A percentile compares a stretch with the other conserved stretches of the same genome.
These are phyloP conservation scores for Cyclotella baltica DNA, from an alignment of 108 stramenopile genomes.

Conservation along the genomic window DNA sequence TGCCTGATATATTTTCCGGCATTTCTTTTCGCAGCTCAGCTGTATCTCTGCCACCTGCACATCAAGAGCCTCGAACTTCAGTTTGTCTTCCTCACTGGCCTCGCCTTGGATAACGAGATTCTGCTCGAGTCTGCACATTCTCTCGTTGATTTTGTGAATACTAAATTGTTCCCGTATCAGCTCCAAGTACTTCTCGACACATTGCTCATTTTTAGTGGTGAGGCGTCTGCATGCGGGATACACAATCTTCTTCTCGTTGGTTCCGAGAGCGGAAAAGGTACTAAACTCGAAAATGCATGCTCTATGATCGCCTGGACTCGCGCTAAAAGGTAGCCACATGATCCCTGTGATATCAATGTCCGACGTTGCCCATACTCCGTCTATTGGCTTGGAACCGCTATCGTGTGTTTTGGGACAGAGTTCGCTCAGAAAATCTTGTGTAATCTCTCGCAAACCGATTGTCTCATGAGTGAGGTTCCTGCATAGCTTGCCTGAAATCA, in stretches of 20 bases:
- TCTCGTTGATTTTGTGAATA: neutral
- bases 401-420: neutral
- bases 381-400: neutral
- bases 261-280: neutral
- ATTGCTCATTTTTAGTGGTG: neutral
- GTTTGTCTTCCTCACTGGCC: neutral
- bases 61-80: neutral
- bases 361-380: slow-evolving; percentile 14
- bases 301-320: slow-evolving; percentile 6
- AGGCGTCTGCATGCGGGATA: neutral
- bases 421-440: neutral
- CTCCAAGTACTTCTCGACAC: neutral
- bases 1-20: neutral
- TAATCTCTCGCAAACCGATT: neutral
- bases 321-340: slow-evolving; percentile 2
- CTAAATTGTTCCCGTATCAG: slow-evolving; percentile 2
- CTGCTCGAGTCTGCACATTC: neutral
- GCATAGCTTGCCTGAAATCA: neutral
- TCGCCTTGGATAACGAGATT: neutral
- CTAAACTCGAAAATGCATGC: slow-evolving; percentile 12
- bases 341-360: slow-evolving; percentile 3
- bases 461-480: neutral
- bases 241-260: neutral
- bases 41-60: neutral
- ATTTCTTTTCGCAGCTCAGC: neutral